A percentile compares a stretch with the other conserved stretches of the same genome.
These are phyloP conservation scores for Trichosanthes truncata DNA, from an alignment of 306 rosid species.

Conservation along the genomic window DNA sequence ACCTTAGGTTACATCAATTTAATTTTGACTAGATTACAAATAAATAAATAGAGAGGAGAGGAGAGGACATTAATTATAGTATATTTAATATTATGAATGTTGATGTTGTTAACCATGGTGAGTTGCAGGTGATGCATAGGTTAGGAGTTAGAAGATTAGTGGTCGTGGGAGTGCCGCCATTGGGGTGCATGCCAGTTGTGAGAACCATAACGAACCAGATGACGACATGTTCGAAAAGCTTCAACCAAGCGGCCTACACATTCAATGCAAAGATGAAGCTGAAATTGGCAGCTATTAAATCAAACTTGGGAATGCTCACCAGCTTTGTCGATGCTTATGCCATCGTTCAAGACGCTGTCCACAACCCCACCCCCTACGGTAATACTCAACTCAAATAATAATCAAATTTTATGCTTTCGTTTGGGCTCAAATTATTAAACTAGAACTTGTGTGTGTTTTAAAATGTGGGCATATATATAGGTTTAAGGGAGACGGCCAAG, in stretches of 20 bases:
- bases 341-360: constrained; percentile 26
- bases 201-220: constrained; percentile 19
- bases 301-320: constrained; percentile 21
- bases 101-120: too few relatives aligned
- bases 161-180: constrained; percentile 58
- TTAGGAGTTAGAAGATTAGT: constrained; percentile 34
- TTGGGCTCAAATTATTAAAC: too few relatives aligned
- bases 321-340: constrained; percentile 38
- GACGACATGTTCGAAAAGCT: constrained; percentile 23
- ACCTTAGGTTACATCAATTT: too few relatives aligned
- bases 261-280: constrained; percentile 38
- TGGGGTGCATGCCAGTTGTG: constrained; percentile 60
- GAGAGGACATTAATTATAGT: too few relatives aligned
- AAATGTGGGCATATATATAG: constrained; percentile 7
- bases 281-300: constrained; percentile 22
- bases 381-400: background rate
- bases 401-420: background rate
- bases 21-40: too few relatives aligned
- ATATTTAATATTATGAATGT: too few relatives aligned
- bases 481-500: constrained; percentile 35
- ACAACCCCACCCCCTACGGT: constrained; percentile 37
- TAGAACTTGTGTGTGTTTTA: too few relatives aligned
- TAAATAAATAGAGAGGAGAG: too few relatives aligned
- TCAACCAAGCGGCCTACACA: constrained; percentile 32
- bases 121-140: constrained; percentile 39